These are phyloP conservation scores for Alternaria sp. DNA, from an alignment of 2,329 filamentous ascomycete genomes.

Conservation along the genomic window DNA sequence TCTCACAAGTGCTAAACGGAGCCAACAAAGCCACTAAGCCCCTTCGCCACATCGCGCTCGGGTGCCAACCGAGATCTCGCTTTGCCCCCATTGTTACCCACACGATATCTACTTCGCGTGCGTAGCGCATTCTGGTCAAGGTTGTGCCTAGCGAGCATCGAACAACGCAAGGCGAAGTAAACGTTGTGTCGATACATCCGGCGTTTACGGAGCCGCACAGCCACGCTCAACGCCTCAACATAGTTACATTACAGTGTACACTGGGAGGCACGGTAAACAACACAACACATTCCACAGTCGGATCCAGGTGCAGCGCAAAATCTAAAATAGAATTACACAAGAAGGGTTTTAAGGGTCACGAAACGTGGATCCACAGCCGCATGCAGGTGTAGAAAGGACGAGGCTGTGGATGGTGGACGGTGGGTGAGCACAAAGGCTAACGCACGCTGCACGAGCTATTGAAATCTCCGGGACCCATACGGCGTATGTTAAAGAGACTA, in stretches of 20 bases:
- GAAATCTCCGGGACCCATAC: constrained; percentile 15
- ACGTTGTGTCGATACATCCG: not conserved
- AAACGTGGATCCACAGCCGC: constrained; percentile 6
- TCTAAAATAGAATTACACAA: not conserved
- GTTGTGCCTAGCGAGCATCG: not conserved
- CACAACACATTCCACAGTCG: not conserved
- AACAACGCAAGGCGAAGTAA: not conserved
- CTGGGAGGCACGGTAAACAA: not conserved
- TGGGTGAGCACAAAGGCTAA: not conserved
- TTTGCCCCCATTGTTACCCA: not conserved
- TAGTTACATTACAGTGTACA: not conserved
- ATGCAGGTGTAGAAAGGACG: not conserved
- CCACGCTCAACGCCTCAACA: not conserved
- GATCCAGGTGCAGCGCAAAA: no score
- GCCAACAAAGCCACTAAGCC: not conserved
- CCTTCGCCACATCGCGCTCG: not conserved
- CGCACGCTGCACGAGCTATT: constrained; percentile 20
- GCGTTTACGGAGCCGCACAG: not conserved
- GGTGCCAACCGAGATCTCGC: constrained; percentile 6
- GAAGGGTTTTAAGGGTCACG: not conserved
- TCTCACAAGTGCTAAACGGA: not conserved
- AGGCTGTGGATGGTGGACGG: not conserved
- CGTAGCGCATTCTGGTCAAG: not conserved
- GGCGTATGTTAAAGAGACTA: not conserved
- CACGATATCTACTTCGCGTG: not conserved